A percentile compares a stretch with the other conserved stretches of the same genome.
Evolutionary conservation across 805 yeast genomes (phyloP).

Genomic region (Starmerella riodocensis): DNA sequence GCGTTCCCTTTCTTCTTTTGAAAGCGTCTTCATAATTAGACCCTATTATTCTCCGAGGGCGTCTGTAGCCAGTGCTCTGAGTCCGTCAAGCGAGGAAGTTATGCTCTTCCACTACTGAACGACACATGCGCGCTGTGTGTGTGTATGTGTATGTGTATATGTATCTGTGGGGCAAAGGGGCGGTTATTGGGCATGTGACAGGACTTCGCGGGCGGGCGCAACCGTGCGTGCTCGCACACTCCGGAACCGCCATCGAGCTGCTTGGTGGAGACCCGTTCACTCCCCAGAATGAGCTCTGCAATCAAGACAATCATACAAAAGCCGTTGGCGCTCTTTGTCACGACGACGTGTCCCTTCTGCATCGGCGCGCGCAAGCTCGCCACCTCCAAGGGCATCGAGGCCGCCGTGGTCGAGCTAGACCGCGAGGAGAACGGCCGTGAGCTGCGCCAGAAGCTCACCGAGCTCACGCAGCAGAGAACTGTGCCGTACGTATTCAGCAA

Average conservation of each 20-base stretch:
- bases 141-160: background rate
- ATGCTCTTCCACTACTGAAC: no score
- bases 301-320: slow-evolving; percentile 6
- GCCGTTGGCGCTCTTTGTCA: slow-evolving; percentile 20
- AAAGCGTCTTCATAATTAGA: slow-evolving; percentile 7
- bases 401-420: slow-evolving; percentile 41
- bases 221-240: no score
- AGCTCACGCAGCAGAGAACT: slow-evolving; percentile 48
- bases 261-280: no score
- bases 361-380: slow-evolving; percentile 18
- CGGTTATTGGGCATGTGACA: background rate
- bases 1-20: slow-evolving; percentile 11
- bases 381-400: slow-evolving; percentile 10
- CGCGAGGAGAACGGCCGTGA: slow-evolving; percentile 39
- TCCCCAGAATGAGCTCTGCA: slow-evolving; percentile 3
- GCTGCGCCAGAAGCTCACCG: slow-evolving; percentile 44
- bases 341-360: slow-evolving; percentile 23
- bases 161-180: background rate
- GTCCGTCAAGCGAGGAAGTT: no score
- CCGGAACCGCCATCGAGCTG: no score
- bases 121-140: no score
- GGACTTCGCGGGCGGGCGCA: no score
- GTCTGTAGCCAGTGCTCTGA: no score
- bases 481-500: slow-evolving; percentile 56
- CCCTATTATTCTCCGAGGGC: no score